Percentiles rank a stretch among this genome's conserved stretches.
These are phyloP conservation scores for Fusarium brevicatenulatum DNA, from an alignment of 2,329 filamentous ascomycete species.

Conservation along the genomic window DNA sequence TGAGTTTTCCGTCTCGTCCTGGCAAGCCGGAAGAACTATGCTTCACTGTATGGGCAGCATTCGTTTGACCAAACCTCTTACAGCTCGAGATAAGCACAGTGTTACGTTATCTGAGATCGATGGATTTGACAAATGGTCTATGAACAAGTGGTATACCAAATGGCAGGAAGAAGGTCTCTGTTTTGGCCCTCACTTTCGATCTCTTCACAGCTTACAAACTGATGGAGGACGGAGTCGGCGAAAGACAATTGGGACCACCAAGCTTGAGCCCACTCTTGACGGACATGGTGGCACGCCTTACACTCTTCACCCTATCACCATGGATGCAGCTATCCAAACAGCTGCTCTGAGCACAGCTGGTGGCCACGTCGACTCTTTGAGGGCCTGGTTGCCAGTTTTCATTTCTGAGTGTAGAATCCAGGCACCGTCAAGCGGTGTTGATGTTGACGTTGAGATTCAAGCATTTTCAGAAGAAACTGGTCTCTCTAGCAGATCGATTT, in stretches of 20 bases:
- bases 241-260: not conserved
- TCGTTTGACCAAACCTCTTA: not conserved
- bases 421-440: accelerated
- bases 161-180: not conserved
- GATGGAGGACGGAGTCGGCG: not conserved
- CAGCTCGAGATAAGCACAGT: not conserved
- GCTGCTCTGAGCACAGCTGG: not conserved
- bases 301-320: not conserved
- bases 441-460: not conserved
- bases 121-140: not conserved
- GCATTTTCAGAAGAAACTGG: not conserved
- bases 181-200: not conserved
- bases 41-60: not conserved
- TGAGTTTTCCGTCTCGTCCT: not conserved
- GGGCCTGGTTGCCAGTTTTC: not conserved
- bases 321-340: not conserved
- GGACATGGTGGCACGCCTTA: not conserved
- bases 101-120: not conserved
- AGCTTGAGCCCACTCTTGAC: not conserved
- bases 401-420: not conserved
- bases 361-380: not conserved
- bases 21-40: not conserved
- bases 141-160: not conserved
- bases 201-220: not conserved
- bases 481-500: accelerated